These are phyloP conservation scores for Pleurotus sapidus DNA, from an alignment of 768 basidiomycete species.

Conservation along the genomic window DNA sequence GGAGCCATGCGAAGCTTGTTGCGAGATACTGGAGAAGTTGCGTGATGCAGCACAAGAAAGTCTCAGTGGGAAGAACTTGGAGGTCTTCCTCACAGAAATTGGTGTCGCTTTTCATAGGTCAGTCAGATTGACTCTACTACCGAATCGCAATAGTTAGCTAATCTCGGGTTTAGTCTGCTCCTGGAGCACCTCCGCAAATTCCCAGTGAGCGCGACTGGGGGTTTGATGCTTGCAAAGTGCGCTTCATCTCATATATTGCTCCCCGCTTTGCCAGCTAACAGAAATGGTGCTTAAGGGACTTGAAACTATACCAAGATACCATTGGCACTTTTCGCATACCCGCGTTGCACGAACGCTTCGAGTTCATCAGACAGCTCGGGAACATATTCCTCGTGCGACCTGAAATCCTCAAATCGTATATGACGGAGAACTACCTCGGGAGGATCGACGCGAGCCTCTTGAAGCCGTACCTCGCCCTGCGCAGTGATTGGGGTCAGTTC, in stretches of 20 bases:
- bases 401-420: constrained; percentile 92
- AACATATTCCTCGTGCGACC: constrained; percentile 96
- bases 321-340: constrained; percentile 81
- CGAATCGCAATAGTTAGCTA: not conserved
- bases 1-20: constrained; percentile 85
- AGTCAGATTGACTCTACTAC: constrained; percentile 8
- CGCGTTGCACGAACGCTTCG: constrained; percentile 89
- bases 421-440: constrained; percentile 90
- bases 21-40: constrained; percentile 81
- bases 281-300: constrained; percentile 58
- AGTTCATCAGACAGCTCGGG: constrained; percentile 96
- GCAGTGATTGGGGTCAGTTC: constrained; percentile 89
- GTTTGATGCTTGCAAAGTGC: constrained; percentile 96
- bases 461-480: constrained; percentile 85
- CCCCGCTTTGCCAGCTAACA: no score
- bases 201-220: constrained; percentile 94
- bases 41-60: constrained; percentile 72
- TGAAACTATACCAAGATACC: constrained; percentile 94
- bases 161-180: constrained; percentile 54
- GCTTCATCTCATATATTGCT: not conserved
- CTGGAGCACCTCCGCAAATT: constrained; percentile 96
- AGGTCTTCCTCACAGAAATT: constrained; percentile 89
- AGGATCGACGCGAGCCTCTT: constrained; percentile 85
- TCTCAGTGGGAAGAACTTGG: constrained; percentile 89
- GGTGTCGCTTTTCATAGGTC: constrained; percentile 93